Base-by-base conservation (phyloP, 768 basidiomycete species). In the Boletus sensibilis region DNA sequence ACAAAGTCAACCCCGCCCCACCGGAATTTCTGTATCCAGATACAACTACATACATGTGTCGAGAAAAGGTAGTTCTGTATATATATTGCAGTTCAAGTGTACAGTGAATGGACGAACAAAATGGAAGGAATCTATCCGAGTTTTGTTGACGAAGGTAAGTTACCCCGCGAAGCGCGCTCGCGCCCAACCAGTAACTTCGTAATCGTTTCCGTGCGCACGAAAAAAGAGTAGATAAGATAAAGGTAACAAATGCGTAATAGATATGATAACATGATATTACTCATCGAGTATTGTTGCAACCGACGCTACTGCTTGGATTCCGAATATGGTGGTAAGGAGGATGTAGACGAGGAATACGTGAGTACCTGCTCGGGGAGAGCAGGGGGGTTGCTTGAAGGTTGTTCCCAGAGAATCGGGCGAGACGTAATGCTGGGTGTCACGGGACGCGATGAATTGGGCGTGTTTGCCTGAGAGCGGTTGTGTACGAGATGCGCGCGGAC, bases 401-500 rank as follows among this genome's bases (percentile, higher is more conserved):
- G 53, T 29, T 63, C 64, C 73, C 72, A 75, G 39, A 51, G 44
- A 5, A 54, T 44, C n/a, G 61, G 55, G 25, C 56, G 60, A 37
- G 72, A 54, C 1, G 50, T 20, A 11, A 67, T 58, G 12, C 81
- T 84, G 10, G 87, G 87, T 3, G 86, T 87, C 12, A 79, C 76
- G 9, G 87, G 86, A 9, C 80, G 76, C 29, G 85, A 85, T 20
- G 72, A 76, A 11, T 79, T 82, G 0, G 94, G 94, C 0, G 94
- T 96, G 55, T 84, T 87, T 18, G 87, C 80, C 64, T 85, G 85
- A 50, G 87, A 90, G 53, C 95, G 83, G 69, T 98, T 98, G 76
- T 95, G 94, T 35, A 85, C 86, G 74, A 97, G 82, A 70, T 98
- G 94, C 29, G 95, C 95, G 39, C 89, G 83, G 67, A 98, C 94